Percentiles rank a stretch among this genome's conserved stretches.
Conservation (phyloP, 805 yeast species). For the Isabelozyma gotoi region DNA sequence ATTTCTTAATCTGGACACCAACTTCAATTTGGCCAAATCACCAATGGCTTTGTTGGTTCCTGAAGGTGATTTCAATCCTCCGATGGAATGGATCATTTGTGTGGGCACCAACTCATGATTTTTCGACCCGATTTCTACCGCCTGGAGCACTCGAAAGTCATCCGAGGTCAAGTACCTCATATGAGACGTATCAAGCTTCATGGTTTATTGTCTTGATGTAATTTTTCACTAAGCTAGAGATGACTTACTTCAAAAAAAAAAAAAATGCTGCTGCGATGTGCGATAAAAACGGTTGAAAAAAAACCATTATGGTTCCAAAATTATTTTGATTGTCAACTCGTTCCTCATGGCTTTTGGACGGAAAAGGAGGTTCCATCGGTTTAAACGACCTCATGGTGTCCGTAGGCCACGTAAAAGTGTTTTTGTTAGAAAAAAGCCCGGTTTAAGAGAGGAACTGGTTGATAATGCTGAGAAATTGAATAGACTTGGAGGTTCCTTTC, state of each 20-base stretch:
- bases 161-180: conserved; percentile 91
- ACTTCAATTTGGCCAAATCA: conserved; percentile 81
- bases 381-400: neutral
- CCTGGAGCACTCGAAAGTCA: conserved; percentile 86
- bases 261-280: conserved; percentile 2
- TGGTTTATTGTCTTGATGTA: conserved; percentile 19
- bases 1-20: conserved; percentile 77
- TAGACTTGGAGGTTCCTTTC: neutral
- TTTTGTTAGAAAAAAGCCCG: neutral
- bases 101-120: conserved; percentile 97
- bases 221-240: neutral
- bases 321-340: neutral
- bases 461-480: neutral
- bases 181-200: conserved; percentile 91
- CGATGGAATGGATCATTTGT: conserved; percentile 71
- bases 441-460: neutral
- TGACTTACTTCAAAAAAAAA: neutral
- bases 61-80: conserved; percentile 73
- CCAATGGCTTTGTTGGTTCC: conserved; percentile 77
- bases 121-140: conserved; percentile 85
- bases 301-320: neutral
- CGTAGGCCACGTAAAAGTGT: neutral
- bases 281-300: neutral
- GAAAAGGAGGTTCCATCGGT: neutral
- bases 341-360: neutral